Evolutionary conservation across 495 filamentous ascomycete genomes (phyloP).

Genomic region (Tirmania nivea): DNA sequence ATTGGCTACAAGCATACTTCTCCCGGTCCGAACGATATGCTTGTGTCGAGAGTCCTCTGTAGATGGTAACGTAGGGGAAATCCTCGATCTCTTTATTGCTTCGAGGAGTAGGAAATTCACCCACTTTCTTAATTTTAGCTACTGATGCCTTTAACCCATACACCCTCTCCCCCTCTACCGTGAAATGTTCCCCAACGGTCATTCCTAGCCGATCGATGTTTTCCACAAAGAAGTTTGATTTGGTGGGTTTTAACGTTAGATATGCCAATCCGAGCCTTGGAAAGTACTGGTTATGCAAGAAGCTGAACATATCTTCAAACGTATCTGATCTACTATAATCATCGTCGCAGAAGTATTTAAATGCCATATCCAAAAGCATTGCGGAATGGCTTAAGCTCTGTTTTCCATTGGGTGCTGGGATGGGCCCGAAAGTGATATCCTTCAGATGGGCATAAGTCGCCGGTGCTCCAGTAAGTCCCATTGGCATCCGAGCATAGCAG

Average conservation of each 20-base stretch:
- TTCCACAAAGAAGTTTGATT: neutral
- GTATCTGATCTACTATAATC: neutral
- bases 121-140: neutral
- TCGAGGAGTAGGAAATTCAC: neutral
- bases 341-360: conserved; percentile 1
- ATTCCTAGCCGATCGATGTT: neutral
- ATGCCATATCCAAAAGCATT: neutral
- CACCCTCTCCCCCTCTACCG: neutral
- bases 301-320: neutral
- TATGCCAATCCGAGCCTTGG: neutral
- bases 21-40: no score
- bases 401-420: neutral
- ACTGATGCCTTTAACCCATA: neutral
- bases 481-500: neutral
- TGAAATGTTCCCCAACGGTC: neutral
- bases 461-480: neutral
- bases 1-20: no score
- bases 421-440: neutral
- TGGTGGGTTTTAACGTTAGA: neutral
- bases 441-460: conserved; percentile 2
- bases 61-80: neutral
- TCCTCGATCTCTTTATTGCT: neutral
- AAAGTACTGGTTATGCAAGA: neutral
- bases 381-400: no score
- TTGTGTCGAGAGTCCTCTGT: no score